A percentile compares a stretch with the other conserved stretches of the same genome.
phyloP scores from a whole-genome alignment of 345 rosid genomes.

The Corchorus capsularis region DNA sequence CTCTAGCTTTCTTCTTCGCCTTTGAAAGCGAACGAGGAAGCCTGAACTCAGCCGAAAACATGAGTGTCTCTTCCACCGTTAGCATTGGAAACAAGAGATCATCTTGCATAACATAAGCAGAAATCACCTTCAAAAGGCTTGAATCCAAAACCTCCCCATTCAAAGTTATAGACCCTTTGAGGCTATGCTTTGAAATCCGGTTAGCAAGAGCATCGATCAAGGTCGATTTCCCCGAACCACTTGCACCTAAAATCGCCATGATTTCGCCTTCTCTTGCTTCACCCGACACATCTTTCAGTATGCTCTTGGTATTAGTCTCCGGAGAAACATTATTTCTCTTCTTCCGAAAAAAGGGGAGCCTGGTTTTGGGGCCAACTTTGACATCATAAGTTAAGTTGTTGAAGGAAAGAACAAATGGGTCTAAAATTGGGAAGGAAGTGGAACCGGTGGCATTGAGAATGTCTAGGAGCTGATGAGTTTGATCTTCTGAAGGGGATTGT shows the following conservation, averaged over 20 bases:
- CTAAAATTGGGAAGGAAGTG: neutral
- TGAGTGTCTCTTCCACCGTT: constrained; percentile 85
- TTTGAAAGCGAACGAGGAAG: constrained; percentile 79
- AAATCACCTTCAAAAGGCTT: constrained; percentile 68
- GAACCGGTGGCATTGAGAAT: constrained; percentile 10
- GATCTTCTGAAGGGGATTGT: constrained; percentile 16
- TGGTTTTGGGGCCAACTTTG: constrained; percentile 37
- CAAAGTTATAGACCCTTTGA: constrained; percentile 63
- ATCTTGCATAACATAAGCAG: constrained; percentile 95
- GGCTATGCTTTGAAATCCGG: constrained; percentile 50
- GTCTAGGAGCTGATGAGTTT: neutral
- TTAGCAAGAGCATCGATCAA: constrained; percentile 83
- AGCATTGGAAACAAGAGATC: constrained; percentile 91
- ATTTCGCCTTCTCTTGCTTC: constrained; percentile 76
- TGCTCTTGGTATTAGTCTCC: constrained; percentile 32
- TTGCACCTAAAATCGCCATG: constrained; percentile 89
- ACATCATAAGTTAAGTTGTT: constrained; percentile 70
- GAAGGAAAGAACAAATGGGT: constrained; percentile 54
- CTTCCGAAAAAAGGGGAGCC: constrained; percentile 31
- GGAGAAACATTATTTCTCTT: constrained; percentile 11
- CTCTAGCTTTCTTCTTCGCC: constrained; percentile 67
- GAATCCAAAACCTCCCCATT: constrained; percentile 81
- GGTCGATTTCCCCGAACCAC: constrained; percentile 92
- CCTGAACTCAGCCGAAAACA: constrained; percentile 92
- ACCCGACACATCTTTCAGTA: constrained; percentile 55